Evolutionary conservation across 2,329 filamentous ascomycete species (phyloP).

Genomic region (Fusarium cicatricum): DNA sequence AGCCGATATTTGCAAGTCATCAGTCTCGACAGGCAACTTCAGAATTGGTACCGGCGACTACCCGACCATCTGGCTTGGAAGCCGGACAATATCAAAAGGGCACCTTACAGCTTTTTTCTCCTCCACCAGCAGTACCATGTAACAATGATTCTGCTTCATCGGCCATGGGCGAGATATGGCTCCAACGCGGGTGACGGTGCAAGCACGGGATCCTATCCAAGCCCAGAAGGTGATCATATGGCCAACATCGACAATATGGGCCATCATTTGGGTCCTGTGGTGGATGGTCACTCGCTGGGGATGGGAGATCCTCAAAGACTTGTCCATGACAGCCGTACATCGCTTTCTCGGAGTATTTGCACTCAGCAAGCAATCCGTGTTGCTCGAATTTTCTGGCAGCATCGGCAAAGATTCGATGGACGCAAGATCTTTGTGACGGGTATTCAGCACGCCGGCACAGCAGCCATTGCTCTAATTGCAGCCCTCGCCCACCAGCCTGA

Average conservation of each 20-base stretch:
- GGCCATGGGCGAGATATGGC: conserved; percentile 61
- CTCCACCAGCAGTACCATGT: conserved; percentile 65
- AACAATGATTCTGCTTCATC: conserved; percentile 60
- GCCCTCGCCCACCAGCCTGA: conserved; percentile 51
- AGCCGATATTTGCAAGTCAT: conserved; percentile 60
- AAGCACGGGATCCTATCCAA: conserved; percentile 45
- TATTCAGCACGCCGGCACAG: conserved; percentile 63
- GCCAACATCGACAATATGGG: conserved; percentile 17
- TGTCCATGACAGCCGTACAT: conserved; percentile 53
- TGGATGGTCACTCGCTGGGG: conserved; percentile 35
- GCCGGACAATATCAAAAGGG: conserved; percentile 59
- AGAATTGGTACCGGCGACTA: conserved; percentile 62
- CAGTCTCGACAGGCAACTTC: conserved; percentile 61
- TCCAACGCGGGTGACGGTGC: conserved; percentile 46
- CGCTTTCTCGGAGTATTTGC: conserved; percentile 60
- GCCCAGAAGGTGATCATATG: conserved; percentile 39
- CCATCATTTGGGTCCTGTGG: conserved; percentile 28
- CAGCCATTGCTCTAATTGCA: conserved; percentile 62
- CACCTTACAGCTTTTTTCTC: conserved; percentile 60
- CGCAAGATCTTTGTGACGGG: conserved; percentile 59
- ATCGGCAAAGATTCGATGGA: conserved; percentile 60
- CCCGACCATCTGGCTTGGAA: conserved; percentile 59
- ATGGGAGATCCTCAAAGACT: conserved; percentile 46
- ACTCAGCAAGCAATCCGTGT: conserved; percentile 63
- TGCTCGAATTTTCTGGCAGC: conserved; percentile 63